Percentiles rank a stretch among this genome's conserved stretches.
These are phyloP conservation scores for Populus tremula DNA, from an alignment of 345 rosid species.

Conservation along the genomic window DNA sequence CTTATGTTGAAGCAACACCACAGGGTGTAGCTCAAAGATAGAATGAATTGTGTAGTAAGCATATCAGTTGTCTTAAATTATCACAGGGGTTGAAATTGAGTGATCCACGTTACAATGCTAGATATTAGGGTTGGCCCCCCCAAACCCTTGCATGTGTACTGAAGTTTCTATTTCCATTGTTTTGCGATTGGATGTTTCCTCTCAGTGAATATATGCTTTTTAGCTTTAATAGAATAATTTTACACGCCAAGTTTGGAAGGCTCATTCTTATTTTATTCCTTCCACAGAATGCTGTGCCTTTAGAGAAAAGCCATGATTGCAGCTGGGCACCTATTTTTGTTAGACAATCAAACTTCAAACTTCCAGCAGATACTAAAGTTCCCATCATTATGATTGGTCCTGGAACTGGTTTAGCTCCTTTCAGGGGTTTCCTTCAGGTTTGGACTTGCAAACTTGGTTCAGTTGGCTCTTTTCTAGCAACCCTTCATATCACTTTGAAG, in stretches of 20 bases:
- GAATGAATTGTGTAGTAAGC: background rate
- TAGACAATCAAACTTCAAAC: conserved; percentile 89
- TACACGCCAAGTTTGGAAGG: background rate
- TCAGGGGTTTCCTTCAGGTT: conserved; percentile 96
- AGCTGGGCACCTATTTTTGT: conserved; percentile 84
- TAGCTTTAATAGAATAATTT: background rate
- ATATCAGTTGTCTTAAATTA: background rate
- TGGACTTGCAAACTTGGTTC: background rate
- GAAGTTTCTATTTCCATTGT: background rate
- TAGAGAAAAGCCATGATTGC: conserved; percentile 64
- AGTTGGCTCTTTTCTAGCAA: background rate
- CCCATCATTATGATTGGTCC: conserved; percentile 97
- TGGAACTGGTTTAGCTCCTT: conserved; percentile 97
- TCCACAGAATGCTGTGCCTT: conserved; percentile 61
- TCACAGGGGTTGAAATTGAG: background rate
- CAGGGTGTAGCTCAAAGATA: background rate
- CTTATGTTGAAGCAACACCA: background rate
- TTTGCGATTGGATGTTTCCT: background rate
- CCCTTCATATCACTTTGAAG: background rate
- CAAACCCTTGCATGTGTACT: background rate
- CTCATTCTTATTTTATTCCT: background rate
- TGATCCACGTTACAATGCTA: background rate
- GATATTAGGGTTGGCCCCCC: background rate
- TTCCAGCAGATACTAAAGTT: conserved; percentile 68
- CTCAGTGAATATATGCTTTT: background rate